Evolutionary conservation across 306 rosid species (phyloP).

Genomic region (Pterocarpus santalinus): DNA sequence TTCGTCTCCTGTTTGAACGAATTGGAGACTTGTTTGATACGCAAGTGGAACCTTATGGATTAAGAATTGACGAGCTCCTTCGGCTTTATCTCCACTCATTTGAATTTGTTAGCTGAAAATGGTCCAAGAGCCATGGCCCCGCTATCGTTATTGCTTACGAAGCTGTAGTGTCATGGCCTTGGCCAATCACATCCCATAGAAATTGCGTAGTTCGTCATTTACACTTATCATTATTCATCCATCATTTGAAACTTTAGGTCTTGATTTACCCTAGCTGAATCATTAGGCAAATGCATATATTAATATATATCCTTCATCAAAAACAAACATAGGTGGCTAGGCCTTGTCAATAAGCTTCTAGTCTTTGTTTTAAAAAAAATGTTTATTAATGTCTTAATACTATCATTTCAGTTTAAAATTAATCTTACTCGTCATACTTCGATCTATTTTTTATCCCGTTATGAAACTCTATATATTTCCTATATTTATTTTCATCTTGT

Average conservation of each 20-base stretch:
- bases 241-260: background rate
- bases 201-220: background rate
- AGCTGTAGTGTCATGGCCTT: constrained; percentile 11
- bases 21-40: constrained; percentile 35
- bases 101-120: constrained; percentile 1
- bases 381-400: background rate
- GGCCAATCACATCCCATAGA: constrained; percentile 25
- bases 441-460: too few species aligned
- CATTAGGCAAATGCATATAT: background rate
- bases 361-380: too few species aligned
- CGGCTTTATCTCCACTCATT: constrained; percentile 17
- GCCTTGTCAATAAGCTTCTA: background rate
- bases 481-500: too few species aligned
- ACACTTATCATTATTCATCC: background rate
- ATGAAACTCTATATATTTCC: too few species aligned
- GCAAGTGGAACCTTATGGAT: constrained; percentile 34
- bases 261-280: background rate
- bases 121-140: constrained; percentile 19
- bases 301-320: too few species aligned
- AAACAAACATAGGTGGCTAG: background rate
- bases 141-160: background rate
- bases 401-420: too few species aligned
- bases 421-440: too few species aligned
- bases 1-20: too few species aligned
- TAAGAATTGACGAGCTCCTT: constrained; percentile 13